Conservation (phyloP, 1,284 basidiomycete species). For the Earliella scabrosa region DNA sequence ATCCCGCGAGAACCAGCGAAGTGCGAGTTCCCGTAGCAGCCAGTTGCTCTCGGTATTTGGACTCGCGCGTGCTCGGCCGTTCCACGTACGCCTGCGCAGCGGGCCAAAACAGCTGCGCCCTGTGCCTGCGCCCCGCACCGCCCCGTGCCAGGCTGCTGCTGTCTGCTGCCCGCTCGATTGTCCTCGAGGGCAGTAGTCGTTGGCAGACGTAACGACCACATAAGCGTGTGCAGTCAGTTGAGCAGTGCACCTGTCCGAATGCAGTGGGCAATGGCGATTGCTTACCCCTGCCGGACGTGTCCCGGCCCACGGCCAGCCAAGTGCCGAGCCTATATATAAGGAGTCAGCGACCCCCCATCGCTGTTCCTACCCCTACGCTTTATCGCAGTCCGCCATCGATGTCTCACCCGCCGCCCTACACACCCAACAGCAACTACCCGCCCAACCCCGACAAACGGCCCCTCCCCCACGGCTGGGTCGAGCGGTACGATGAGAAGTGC, state of each 20-base stretch:
- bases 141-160: neutral
- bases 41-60: neutral
- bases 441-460: slow-evolving; percentile 66
- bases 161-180: no score
- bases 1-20: no score
- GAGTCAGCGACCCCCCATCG: slow-evolving; percentile 13
- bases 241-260: slow-evolving; percentile 13
- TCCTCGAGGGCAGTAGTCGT: no score
- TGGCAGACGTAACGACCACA: slow-evolving; percentile 8
- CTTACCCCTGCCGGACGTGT: slow-evolving; percentile 15
- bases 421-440: slow-evolving; percentile 24
- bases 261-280: slow-evolving; percentile 8
- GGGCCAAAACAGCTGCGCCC: neutral
- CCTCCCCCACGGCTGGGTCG: slow-evolving; percentile 71
- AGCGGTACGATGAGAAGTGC: slow-evolving; percentile 71
- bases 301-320: slow-evolving; percentile 19
- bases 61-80: neutral
- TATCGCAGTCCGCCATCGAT: slow-evolving; percentile 35
- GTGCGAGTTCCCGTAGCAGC: no score
- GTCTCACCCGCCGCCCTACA: slow-evolving; percentile 49
- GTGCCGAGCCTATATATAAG: slow-evolving; percentile 30
- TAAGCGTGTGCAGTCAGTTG: slow-evolving; percentile 7
- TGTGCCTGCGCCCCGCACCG: neutral
- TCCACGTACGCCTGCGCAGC: neutral
- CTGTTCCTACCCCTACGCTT: slow-evolving; percentile 25